Evolutionary conservation across 768 basidiomycete genomes (phyloP).

Genomic region (Suillus hirtellus): DNA sequence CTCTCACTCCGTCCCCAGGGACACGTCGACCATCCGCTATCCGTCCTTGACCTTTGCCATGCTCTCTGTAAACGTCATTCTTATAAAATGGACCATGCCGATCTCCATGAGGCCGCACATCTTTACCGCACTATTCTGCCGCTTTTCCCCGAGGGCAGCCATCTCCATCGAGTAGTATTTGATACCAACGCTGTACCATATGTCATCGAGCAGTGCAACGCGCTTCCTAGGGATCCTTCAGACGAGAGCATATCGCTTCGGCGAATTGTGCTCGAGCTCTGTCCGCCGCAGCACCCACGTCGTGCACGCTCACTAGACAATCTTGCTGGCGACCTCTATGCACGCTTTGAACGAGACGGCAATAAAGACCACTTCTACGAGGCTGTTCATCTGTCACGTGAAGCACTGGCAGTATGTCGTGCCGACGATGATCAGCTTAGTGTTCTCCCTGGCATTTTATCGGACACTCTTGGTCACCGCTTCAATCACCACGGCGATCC

Average conservation of each 20-base stretch:
- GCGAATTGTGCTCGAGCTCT: not conserved
- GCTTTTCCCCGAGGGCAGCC: not conserved
- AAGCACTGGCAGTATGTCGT: not conserved
- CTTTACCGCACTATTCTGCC: not conserved
- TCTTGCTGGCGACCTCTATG: not conserved
- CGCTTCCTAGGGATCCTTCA: not conserved
- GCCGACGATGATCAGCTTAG: not conserved
- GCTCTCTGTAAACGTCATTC: not conserved
- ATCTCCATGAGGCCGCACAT: not conserved
- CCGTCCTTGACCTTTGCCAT: not conserved
- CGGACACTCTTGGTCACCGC: not conserved
- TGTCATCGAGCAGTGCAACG: not conserved
- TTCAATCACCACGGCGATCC: not conserved
- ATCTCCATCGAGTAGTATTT: not conserved
- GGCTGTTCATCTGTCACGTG: not conserved
- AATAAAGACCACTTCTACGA: not conserved
- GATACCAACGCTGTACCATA: not conserved
- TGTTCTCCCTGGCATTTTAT: not conserved
- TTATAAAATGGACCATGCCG: not conserved
- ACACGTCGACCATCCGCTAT: not conserved
- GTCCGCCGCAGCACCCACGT: not conserved
- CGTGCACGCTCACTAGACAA: not conserved
- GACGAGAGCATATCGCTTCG: constrained; percentile 4
- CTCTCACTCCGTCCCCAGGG: not conserved
- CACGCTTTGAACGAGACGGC: not conserved